Evolutionary conservation across 768 basidiomycete genomes (phyloP).

Genomic region (Leucogyrophana mollusca): DNA sequence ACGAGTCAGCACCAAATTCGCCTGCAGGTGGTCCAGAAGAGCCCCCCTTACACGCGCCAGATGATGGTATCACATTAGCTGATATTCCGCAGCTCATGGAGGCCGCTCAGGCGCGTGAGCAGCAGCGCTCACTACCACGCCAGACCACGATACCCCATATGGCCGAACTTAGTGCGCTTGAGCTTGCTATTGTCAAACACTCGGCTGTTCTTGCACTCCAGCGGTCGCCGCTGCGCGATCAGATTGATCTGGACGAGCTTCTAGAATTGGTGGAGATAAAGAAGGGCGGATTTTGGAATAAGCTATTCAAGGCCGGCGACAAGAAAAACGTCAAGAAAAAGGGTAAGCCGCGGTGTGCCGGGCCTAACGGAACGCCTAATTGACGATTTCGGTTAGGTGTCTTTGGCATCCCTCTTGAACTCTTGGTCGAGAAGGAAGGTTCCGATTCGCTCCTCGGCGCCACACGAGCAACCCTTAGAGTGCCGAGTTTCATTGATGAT

Average conservation of each 20-base stretch:
- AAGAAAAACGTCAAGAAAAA: slow-evolving; percentile 93
- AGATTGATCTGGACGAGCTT: slow-evolving; percentile 90
- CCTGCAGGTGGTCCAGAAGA: slow-evolving; percentile 54
- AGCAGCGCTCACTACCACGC: slow-evolving; percentile 78
- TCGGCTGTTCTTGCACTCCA: slow-evolving; percentile 80
- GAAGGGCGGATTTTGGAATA: slow-evolving; percentile 95
- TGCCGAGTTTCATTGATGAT: slow-evolving; percentile 98
- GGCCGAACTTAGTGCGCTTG: slow-evolving; percentile 79
- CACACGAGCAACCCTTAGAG: slow-evolving; percentile 76
- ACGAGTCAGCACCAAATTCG: slow-evolving; percentile 73
- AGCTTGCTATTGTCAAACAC: slow-evolving; percentile 90
- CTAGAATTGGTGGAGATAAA: slow-evolving; percentile 89
- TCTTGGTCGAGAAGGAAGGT: slow-evolving; percentile 91
- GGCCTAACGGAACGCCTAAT: slow-evolving; percentile 11
- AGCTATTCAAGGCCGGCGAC: slow-evolving; percentile 86
- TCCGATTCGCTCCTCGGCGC: slow-evolving; percentile 94
- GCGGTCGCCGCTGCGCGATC: slow-evolving; percentile 74
- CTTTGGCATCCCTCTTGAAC: slow-evolving; percentile 90
- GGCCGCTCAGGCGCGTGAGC: slow-evolving; percentile 86
- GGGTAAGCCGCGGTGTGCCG: slow-evolving; percentile 40
- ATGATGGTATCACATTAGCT: slow-evolving; percentile 88
- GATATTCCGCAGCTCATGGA: slow-evolving; percentile 94
- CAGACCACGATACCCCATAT: slow-evolving; percentile 80
- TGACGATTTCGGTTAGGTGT: slow-evolving; percentile 55
- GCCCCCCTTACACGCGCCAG: slow-evolving; percentile 39